Conservation (phyloP, 305 asterid genomes). For the Fraxinus sp. region DNA sequence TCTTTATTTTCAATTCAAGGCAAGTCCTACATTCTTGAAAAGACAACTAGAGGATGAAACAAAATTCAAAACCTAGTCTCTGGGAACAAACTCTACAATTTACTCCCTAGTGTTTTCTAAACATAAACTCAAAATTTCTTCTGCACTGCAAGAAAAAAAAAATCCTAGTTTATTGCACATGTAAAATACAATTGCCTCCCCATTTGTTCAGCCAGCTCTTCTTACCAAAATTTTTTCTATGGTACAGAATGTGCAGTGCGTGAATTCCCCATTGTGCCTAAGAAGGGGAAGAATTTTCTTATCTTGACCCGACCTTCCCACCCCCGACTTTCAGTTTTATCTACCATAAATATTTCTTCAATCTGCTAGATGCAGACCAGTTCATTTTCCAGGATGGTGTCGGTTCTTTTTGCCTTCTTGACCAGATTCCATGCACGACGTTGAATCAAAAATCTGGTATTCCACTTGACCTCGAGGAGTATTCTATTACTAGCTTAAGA, state of each 20-base stretch:
- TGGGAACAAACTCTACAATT: neutral
- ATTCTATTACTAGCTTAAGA: constrained; percentile 81
- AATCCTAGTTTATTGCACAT: constrained; percentile 40
- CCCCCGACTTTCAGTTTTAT: neutral
- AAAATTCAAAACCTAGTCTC: neutral
- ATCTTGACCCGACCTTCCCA: constrained; percentile 10
- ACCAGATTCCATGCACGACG: neutral
- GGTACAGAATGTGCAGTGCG: constrained; percentile 36
- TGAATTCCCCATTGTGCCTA: constrained; percentile 27
- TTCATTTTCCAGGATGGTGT: neutral
- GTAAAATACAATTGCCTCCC: constrained; percentile 28
- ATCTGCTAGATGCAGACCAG: constrained; percentile 11
- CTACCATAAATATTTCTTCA: neutral
- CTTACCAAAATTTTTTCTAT: constrained; percentile 44
- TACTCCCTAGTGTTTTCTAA: neutral
- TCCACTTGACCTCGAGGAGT: constrained; percentile 73
- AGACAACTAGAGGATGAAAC: neutral
- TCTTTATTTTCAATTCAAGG: neutral
- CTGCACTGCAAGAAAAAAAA: constrained; percentile 21
- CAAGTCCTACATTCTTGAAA: neutral
- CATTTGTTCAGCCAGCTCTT: constrained; percentile 22
- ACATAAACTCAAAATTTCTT: constrained; percentile 32
- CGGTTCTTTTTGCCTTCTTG: constrained; percentile 13
- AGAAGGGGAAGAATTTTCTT: constrained; percentile 20
- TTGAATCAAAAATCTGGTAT: constrained; percentile 41